Evolutionary conservation across 352 stramenopile species (phyloP).

Genomic region (Pythium rishiriense): DNA sequence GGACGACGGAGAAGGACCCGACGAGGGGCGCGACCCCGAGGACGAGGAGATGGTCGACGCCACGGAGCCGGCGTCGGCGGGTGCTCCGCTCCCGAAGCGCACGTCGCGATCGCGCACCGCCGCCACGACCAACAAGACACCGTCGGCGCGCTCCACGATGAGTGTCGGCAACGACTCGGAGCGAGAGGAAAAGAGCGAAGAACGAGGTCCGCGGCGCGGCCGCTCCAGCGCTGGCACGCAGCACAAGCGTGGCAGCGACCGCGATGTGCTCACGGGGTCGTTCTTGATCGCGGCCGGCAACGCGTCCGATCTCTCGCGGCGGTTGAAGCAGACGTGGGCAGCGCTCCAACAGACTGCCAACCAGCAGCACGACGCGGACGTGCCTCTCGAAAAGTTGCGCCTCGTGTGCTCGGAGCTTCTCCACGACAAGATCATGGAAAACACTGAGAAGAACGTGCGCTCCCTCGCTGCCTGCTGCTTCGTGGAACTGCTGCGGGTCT

Average conservation of each 20-base stretch:
- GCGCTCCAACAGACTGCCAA: conserved; percentile 43
- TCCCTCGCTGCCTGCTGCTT: conserved; percentile 72
- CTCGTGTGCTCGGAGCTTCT: conserved; percentile 61
- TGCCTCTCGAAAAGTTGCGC: conserved; percentile 34
- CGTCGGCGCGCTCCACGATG: not conserved
- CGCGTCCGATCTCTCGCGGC: conserved; percentile 41
- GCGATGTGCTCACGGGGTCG: conserved; percentile 25
- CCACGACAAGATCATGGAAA: conserved; percentile 46
- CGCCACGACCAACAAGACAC: not conserved
- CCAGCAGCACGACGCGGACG: conserved; percentile 47
- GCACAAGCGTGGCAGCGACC: not conserved
- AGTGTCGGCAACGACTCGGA: conserved; percentile 6
- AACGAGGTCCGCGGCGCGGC: conserved; percentile 7
- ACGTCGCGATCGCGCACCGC: not conserved
- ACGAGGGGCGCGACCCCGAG: not conserved
- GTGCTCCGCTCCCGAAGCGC: not conserved
- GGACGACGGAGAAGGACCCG: not conserved
- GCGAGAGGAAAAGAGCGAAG: conserved; percentile 28
- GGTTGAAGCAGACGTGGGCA: conserved; percentile 56
- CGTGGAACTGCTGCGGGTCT: conserved; percentile 68
- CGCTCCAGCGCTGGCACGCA: not conserved
- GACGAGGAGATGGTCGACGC: conserved; percentile 7
- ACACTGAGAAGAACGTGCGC: conserved; percentile 51
- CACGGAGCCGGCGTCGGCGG: not conserved
- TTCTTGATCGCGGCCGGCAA: conserved; percentile 39